Evolutionary conservation across 2,329 filamentous ascomycete genomes (phyloP).

Genomic region (Aspergillus costaricaensis): DNA sequence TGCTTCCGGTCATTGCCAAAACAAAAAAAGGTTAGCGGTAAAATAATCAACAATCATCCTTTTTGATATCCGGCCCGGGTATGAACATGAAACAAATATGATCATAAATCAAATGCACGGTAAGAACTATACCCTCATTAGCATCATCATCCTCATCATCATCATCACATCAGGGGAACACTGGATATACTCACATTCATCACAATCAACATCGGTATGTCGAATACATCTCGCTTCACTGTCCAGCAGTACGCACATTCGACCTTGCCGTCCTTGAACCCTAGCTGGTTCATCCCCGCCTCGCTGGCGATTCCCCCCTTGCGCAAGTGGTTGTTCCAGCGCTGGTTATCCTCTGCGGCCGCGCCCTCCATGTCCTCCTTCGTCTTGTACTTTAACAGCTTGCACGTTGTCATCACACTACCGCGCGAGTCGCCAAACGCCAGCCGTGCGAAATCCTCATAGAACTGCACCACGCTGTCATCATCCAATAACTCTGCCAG

Average conservation of each 20-base stretch:
- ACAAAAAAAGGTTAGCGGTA: neutral
- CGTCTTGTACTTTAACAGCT: conserved; percentile 85
- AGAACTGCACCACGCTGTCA: conserved; percentile 89
- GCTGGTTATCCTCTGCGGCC: conserved; percentile 51
- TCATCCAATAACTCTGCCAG: conserved; percentile 91
- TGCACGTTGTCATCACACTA: conserved; percentile 78
- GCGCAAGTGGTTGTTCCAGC: conserved; percentile 44
- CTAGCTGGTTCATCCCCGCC: conserved; percentile 76
- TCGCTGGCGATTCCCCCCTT: conserved; percentile 51
- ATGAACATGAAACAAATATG: conserved; percentile 39
- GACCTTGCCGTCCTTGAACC: conserved; percentile 81
- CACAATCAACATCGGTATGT: conserved; percentile 97
- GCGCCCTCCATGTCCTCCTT: conserved; percentile 57
- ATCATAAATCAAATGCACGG: conserved; percentile 15
- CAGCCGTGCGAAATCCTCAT: conserved; percentile 89
- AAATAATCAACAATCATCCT: neutral
- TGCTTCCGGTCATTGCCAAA: conserved; percentile 4
- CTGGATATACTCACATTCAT: conserved; percentile 78
- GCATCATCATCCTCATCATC: neutral
- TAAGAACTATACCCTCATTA: conserved; percentile 1
- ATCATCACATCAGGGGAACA: neutral
- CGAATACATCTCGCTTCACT: conserved; percentile 93
- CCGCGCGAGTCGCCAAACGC: conserved; percentile 90
- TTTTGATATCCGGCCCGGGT: conserved; percentile 12
- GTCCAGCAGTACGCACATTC: conserved; percentile 97